phyloP scores from a whole-genome alignment of 192 early-diverging fungal genomes.

The Entomortierella chlamydospora region DNA sequence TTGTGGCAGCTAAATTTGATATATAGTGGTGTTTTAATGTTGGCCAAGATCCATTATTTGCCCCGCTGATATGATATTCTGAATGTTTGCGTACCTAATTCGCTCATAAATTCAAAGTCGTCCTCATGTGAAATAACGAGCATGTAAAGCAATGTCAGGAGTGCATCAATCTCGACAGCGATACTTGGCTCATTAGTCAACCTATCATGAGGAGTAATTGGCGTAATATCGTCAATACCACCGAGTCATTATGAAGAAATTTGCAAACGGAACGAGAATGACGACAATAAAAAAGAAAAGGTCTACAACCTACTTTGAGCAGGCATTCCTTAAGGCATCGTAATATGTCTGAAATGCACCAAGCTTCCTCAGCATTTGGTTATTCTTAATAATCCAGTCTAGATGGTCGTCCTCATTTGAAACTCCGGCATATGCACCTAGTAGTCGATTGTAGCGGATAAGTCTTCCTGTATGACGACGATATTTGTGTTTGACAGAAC shows the following conservation, averaged over 20 bases:
- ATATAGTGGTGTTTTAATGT: no score
- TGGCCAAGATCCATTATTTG: no score
- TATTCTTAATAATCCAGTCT: slow-evolving; percentile 66
- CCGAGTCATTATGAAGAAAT: neutral
- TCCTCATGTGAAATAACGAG: slow-evolving; percentile 66
- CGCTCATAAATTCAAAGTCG: slow-evolving; percentile 60
- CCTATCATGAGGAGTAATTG: slow-evolving; percentile 6
- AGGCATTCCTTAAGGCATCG: slow-evolving; percentile 67
- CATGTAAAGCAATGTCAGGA: slow-evolving; percentile 75
- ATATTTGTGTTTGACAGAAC: neutral
- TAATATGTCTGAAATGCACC: slow-evolving; percentile 70
- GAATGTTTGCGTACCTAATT: slow-evolving; percentile 57
- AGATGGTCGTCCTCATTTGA: slow-evolving; percentile 62
- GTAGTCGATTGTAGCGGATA: neutral
- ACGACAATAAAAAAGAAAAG: neutral
- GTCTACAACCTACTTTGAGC: slow-evolving; percentile 38
- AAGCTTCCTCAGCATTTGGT: slow-evolving; percentile 64
- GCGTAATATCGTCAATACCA: neutral
- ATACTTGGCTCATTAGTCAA: slow-evolving; percentile 29
- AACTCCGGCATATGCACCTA: slow-evolving; percentile 36
- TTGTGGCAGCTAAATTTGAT: slow-evolving; percentile 37
- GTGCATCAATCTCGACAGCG: slow-evolving; percentile 55
- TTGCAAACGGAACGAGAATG: neutral
- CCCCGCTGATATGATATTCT: no score
- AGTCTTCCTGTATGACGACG: neutral